These are phyloP conservation scores for Boletus rufocinnamomeus DNA, from an alignment of 768 basidiomycete genomes.

Conservation along the genomic window DNA sequence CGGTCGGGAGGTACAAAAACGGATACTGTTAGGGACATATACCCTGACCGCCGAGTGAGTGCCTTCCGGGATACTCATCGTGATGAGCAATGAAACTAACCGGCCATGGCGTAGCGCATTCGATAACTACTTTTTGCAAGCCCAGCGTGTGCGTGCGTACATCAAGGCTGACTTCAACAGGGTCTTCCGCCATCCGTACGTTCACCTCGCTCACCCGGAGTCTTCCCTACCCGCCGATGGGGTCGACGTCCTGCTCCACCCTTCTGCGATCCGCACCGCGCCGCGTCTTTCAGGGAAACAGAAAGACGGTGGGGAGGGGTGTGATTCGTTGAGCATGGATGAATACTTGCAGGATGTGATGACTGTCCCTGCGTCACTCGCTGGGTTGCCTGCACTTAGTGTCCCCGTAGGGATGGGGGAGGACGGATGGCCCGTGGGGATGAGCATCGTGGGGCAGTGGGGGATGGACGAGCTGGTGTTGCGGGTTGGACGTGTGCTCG, in stretches of 20 bases:
- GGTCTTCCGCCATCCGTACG: conserved; percentile 64
- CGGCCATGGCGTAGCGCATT: conserved; percentile 64
- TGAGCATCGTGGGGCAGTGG: conserved; percentile 88
- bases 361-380: conserved; percentile 89
- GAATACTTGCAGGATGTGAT: conserved; percentile 90
- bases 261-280: conserved; percentile 84
- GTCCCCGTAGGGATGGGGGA: conserved; percentile 56
- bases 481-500: conserved; percentile 51
- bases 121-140: conserved; percentile 96
- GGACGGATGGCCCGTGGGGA: conserved; percentile 80
- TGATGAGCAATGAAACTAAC: neutral
- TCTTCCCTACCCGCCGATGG: conserved; percentile 21
- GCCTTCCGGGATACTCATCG: neutral
- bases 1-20: conserved; percentile 81
- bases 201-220: conserved; percentile 36
- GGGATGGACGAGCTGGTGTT: conserved; percentile 68
- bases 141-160: conserved; percentile 73
- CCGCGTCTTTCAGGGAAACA: conserved; percentile 47
- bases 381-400: conserved; percentile 81
- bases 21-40: conserved; percentile 88
- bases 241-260: conserved; percentile 85
- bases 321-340: conserved; percentile 37
- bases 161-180: conserved; percentile 73
- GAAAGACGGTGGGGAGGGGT: conserved; percentile 4
- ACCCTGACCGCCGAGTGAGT: conserved; percentile 89